Evolutionary conservation across 768 basidiomycete genomes (phyloP), one percentile per base, ranked within the genome.

Genomic region (Termitomyces sp.): DNA sequence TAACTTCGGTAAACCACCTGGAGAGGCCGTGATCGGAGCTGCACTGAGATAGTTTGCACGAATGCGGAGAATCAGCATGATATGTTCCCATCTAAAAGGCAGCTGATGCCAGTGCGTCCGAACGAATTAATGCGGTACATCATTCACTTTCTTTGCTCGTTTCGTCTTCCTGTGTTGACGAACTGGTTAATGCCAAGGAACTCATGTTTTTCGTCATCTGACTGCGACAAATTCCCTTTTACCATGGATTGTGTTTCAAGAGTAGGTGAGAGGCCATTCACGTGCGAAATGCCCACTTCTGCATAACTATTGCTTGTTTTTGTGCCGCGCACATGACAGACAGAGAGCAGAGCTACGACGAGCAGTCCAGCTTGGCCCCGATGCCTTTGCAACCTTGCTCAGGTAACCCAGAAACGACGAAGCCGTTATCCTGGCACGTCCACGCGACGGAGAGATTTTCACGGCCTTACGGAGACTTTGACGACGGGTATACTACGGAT

Each of bases 131-230:
- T 40, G 15, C 17, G 46, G 9, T 15, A 34, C 14, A 49, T 36
- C 14, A 49, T 36, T 15, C 38, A 51, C 50, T 59, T 25, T 38
- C 32, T 34, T 59, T 17, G 40, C 6, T 36, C 9, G 40, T 52
- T 51, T 59, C 36, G 29, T 52, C 58, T 34, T 42, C 38, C 31
- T 43, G 40, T 10, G 51, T 52, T 52, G 51, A 25, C 34, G 10
- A n/a, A 17, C 10, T 57, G 31, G 14, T 25, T 25, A 50, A 4
- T n/a, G 32, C 25, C 57, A 51, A 48, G 40, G 50, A 37, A n/a
- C 59, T 25, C 34, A 36, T 52, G 42, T 60, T 53, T 53, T 49
- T 46, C 12, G 17, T 60, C 59, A 60, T 52, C 50, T 53, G 59
- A 60, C 43, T 36, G 40, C 11, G 5, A 20, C 37, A 7, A 59